A percentile compares a stretch with the other conserved stretches of the same genome.
phyloP scores from a whole-genome alignment of 1,284 basidiomycete genomes.

The Boletus sp. region DNA sequence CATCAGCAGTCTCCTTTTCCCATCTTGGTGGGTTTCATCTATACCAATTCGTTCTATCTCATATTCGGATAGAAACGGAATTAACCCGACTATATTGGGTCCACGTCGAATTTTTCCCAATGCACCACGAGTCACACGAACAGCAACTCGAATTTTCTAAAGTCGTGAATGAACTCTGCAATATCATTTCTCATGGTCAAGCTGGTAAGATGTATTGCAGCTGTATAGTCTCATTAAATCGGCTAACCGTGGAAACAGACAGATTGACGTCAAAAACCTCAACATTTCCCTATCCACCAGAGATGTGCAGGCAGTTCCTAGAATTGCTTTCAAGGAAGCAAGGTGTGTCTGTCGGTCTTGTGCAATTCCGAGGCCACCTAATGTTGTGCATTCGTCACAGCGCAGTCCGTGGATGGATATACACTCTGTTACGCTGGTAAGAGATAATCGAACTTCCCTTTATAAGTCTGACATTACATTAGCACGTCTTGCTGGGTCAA shows the following conservation, averaged over 20 bases:
- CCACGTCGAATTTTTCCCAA: conserved; percentile 61
- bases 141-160: conserved; percentile 33
- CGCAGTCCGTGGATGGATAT: conserved; percentile 36
- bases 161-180: conserved; percentile 46
- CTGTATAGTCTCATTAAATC: background rate
- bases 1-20: conserved; percentile 45
- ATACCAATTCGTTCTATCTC: conserved; percentile 1
- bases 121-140: conserved; percentile 49
- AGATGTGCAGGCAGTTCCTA: conserved; percentile 38
- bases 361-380: background rate
- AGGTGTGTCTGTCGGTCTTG: conserved; percentile 27
- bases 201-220: conserved; percentile 26
- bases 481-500: conserved; percentile 38
- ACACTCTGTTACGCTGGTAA: conserved; percentile 40
- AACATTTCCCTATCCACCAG: conserved; percentile 47
- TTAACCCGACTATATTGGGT: conserved; percentile 58
- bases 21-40: conserved; percentile 50
- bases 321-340: conserved; percentile 26
- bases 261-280: conserved; percentile 47
- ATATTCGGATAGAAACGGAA: conserved; percentile 41
- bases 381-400: conserved; percentile 17
- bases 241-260: conserved; percentile 35
- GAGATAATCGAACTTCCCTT: conserved; percentile 4
- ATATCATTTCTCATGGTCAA: conserved; percentile 42
- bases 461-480: conserved; percentile 13